phyloP scores from a whole-genome alignment of 2,329 filamentous ascomycete genomes.

The Trichophyton benhamiae region DNA sequence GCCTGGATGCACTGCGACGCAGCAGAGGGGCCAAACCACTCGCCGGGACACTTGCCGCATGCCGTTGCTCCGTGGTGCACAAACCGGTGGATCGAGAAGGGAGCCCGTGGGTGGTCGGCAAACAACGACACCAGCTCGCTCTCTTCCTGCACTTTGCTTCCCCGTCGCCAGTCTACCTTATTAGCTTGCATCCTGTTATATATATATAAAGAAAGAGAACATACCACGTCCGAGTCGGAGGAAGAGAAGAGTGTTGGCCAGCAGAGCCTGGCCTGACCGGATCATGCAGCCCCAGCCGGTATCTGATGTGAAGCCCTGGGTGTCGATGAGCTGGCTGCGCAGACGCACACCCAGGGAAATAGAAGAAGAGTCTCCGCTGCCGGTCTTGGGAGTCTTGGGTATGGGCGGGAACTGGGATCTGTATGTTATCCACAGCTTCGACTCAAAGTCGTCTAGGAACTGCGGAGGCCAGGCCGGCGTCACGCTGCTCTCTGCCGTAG shows the following conservation, averaged over 20 bases:
- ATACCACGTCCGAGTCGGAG: constrained; percentile 67
- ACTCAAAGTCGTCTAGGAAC: constrained; percentile 88
- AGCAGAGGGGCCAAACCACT: constrained; percentile 98
- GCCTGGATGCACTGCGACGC: constrained; percentile 91
- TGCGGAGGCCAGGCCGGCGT: constrained; percentile 63
- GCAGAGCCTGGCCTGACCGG: constrained; percentile 78
- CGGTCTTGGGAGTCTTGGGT: constrained; percentile 50
- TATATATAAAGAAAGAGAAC: constrained; percentile 6
- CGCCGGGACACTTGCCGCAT: constrained; percentile 88
- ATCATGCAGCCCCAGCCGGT: constrained; percentile 99
- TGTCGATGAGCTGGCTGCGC: constrained; percentile 65
- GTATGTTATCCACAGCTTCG: constrained; percentile 92
- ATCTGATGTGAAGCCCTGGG: constrained; percentile 77
- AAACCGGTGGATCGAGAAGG: constrained; percentile 91
- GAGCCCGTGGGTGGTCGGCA: constrained; percentile 71
- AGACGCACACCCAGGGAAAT: constrained; percentile 78
- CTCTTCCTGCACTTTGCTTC: constrained; percentile 48
- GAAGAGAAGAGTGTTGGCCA: constrained; percentile 71
- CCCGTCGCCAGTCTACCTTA: constrained; percentile 59
- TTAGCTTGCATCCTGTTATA: background rate
- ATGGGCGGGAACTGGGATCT: constrained; percentile 76
- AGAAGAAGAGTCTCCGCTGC: constrained; percentile 49
- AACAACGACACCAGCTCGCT: constrained; percentile 65
- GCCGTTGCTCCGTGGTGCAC: constrained; percentile 73
- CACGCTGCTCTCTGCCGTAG: background rate